Base-by-base conservation (phyloP, 2,329 filamentous ascomycete genomes). In the Hypoxylon sp. region DNA sequence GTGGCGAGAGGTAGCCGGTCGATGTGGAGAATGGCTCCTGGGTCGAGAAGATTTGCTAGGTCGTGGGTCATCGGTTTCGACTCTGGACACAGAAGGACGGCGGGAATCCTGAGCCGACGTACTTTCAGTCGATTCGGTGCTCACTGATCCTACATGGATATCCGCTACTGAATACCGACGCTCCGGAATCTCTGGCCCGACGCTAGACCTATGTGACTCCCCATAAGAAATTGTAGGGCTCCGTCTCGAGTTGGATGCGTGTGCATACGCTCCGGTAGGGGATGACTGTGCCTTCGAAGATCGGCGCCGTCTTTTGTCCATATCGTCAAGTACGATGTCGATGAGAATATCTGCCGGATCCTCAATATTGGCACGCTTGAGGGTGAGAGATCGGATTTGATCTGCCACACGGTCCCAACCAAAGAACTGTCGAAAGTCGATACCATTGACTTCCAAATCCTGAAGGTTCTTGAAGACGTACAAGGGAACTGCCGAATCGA, bases 391-490 rank as follows among this genome's bases (percentile, higher is more conserved):
- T 65, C 94, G 90, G 69, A 99, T 83, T 79, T 98, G 94, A 77
- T 99, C 96, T 7, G 96, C 92, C 61, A 98, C 82, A 64, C 92
- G 90, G 78, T 99, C 95, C 96, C 96, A 99, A 63, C 96, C 96
- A 80, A 94, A 97, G 81, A 98, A 98, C 74, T 97, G 94, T 68
- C 96, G 90, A 78, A 97, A 98, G 80, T 99, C 96, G 77, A 98
- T 91, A 81, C 97, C 94, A 81, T 91, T 94, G 58, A 99, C 93
- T 79, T 99, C 96, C 70, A 99, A 85, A 21, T 93, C 92, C 80
- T 95, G 95, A 59, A 98, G 84, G 74, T 98, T 99, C 82, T 99
- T 98, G 87, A 99, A 98, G 7, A 93, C 92, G 79, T 97, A 91
- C n/a, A 99, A 85, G 19, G 96, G 96, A 30, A 99, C 96, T 19